Evolutionary conservation across 2,329 filamentous ascomycete species (phyloP).

Genomic region (Aspergillus arachidicola): DNA sequence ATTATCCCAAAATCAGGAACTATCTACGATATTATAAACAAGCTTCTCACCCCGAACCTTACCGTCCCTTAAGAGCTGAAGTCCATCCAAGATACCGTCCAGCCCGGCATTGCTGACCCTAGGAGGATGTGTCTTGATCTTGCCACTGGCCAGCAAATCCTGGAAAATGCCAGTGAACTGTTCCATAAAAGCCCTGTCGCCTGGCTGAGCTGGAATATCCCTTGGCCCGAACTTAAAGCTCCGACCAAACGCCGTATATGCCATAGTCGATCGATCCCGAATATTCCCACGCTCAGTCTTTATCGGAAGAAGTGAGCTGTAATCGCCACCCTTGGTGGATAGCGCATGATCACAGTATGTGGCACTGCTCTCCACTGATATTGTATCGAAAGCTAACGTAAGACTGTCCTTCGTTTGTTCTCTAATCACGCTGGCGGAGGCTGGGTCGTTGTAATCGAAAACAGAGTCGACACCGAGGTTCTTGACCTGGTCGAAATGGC

Average conservation of each 20-base stretch:
- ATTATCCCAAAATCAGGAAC: not conserved
- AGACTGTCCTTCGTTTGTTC: constrained; percentile 33
- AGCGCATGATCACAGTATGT: constrained; percentile 36
- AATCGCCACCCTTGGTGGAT: constrained; percentile 31
- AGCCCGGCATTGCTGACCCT: constrained; percentile 46
- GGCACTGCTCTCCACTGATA: constrained; percentile 29
- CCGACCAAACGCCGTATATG: constrained; percentile 37
- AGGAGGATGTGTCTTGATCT: constrained; percentile 46
- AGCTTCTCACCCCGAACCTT: constrained; percentile 53
- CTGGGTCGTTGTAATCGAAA: constrained; percentile 35
- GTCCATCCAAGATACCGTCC: constrained; percentile 47
- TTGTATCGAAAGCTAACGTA: constrained; percentile 37
- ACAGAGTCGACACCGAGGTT: constrained; percentile 33
- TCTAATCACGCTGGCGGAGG: constrained; percentile 29
- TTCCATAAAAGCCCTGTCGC: constrained; percentile 48
- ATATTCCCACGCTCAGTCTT: constrained; percentile 34
- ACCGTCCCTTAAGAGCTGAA: constrained; percentile 46
- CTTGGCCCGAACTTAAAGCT: constrained; percentile 29
- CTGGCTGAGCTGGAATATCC: constrained; percentile 32
- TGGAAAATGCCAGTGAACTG: constrained; percentile 44
- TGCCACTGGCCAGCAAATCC: constrained; percentile 45
- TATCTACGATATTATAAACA: constrained; percentile 45
- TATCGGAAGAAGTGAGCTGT: constrained; percentile 27
- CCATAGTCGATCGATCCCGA: constrained; percentile 29
- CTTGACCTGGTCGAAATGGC: constrained; percentile 36